Evolutionary conservation across 805 yeast species (phyloP).

Genomic region (Zygosaccharomyces gambellarensis): DNA sequence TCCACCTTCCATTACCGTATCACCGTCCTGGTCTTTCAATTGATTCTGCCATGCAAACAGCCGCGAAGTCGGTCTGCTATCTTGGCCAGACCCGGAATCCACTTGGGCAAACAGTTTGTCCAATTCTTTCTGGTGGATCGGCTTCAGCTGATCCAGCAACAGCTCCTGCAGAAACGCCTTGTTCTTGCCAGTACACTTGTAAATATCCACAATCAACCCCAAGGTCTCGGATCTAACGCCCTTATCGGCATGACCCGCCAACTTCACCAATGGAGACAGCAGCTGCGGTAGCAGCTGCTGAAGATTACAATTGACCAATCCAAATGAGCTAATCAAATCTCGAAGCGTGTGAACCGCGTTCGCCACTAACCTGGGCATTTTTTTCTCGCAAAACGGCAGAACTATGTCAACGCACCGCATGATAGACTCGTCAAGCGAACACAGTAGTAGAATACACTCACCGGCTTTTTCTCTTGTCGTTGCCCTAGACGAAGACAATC

Average conservation of each 20-base stretch:
- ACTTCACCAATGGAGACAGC: conserved; percentile 60
- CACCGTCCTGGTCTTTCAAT: conserved; percentile 36
- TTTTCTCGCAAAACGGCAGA: conserved; percentile 54
- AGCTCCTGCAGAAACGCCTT: conserved; percentile 47
- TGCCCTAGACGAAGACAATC: conserved; percentile 66
- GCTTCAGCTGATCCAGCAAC: conserved; percentile 70
- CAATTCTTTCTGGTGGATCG: conserved; percentile 86
- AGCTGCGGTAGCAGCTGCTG: conserved; percentile 57
- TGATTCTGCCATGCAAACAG: conserved; percentile 15
- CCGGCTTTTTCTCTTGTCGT: conserved; percentile 64
- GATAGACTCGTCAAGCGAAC: conserved; percentile 64
- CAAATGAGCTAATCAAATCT: conserved; percentile 44
- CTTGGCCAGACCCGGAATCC: conserved; percentile 25
- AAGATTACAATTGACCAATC: conserved; percentile 18
- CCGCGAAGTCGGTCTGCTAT: conserved; percentile 6
- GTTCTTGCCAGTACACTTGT: conserved; percentile 63
- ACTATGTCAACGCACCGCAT: conserved; percentile 58
- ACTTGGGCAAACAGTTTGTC: conserved; percentile 59
- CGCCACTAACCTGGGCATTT: conserved; percentile 73
- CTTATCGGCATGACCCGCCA: conserved; percentile 81
- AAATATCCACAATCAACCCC: conserved; percentile 59
- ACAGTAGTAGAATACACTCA: conserved; percentile 56
- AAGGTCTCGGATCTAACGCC: conserved; percentile 79
- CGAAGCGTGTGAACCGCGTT: conserved; percentile 55
- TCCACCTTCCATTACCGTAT: conserved; percentile 30